phyloP scores from a whole-genome alignment of 495 filamentous ascomycete genomes.

The Trichocladium uniseriatum region DNA sequence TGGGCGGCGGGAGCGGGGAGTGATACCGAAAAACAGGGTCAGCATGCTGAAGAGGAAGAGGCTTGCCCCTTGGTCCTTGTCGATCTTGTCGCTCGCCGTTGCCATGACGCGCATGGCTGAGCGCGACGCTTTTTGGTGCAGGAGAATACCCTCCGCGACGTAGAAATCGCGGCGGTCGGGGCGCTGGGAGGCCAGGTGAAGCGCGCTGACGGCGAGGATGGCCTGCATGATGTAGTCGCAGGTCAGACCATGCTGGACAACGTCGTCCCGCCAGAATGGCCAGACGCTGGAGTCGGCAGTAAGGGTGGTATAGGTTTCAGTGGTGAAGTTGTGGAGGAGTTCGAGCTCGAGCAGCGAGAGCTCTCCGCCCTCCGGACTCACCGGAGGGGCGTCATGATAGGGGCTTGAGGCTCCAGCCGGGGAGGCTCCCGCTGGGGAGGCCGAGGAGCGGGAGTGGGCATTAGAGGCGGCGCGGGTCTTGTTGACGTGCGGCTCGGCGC shows the following conservation, averaged over 20 bases:
- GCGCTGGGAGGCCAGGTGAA: conserved; percentile 44
- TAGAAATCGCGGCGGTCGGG: conserved; percentile 35
- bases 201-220: conserved; percentile 43
- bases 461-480: no score
- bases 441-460: no score
- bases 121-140: conserved; percentile 38
- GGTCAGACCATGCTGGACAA: conserved; percentile 33
- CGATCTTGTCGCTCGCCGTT: background rate
- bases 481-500: background rate
- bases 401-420: no score
- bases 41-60: conserved; percentile 29
- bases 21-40: conserved; percentile 30
- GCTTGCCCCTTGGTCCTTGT: conserved; percentile 13
- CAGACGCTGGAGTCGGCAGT: conserved; percentile 24
- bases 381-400: no score
- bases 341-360: conserved; percentile 33
- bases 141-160: conserved; percentile 39
- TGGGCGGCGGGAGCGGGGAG: background rate
- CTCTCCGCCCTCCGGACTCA: conserved; percentile 1
- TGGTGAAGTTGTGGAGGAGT: conserved; percentile 37
- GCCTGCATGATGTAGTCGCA: conserved; percentile 48
- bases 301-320: conserved; percentile 30
- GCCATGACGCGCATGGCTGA: conserved; percentile 22
- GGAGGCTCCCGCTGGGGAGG: no score
- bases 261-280: conserved; percentile 28